These are phyloP conservation scores for Fraxinus latifolia DNA, from an alignment of 305 asterid species.

Conservation along the genomic window DNA sequence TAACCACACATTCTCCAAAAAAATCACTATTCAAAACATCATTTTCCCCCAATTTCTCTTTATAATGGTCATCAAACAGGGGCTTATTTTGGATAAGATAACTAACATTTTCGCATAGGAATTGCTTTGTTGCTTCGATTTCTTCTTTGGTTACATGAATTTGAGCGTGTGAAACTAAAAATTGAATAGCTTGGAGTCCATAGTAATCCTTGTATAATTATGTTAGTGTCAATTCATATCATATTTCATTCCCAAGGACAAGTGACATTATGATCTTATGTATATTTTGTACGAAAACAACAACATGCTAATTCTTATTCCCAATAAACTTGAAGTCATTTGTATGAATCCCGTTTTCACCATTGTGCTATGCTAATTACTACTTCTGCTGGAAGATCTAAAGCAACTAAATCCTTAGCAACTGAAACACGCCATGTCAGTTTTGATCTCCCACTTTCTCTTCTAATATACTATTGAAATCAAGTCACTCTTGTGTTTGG, in stretches of 20 bases:
- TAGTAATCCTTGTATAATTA: not conserved
- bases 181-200: not conserved
- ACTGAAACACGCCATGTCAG: not conserved
- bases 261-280: not conserved
- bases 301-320: not conserved
- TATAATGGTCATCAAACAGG: no score
- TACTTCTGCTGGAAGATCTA: not conserved
- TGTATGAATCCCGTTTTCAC: not conserved
- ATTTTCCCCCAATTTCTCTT: no score
- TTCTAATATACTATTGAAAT: not conserved
- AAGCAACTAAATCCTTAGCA: not conserved
- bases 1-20: no score
- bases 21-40: no score
- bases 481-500: not conserved
- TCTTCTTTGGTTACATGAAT: not conserved
- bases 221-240: not conserved
- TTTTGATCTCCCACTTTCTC: not conserved
- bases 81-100: not conserved
- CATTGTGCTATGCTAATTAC: no score
- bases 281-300: not conserved
- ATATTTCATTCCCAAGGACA: not conserved
- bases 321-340: not conserved
- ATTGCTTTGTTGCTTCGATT: not conserved
- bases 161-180: not conserved
- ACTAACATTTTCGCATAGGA: not conserved